Base-by-base conservation (phyloP, 768 basidiomycete species). In the Tylopilus plumbeoviolaceoides region DNA sequence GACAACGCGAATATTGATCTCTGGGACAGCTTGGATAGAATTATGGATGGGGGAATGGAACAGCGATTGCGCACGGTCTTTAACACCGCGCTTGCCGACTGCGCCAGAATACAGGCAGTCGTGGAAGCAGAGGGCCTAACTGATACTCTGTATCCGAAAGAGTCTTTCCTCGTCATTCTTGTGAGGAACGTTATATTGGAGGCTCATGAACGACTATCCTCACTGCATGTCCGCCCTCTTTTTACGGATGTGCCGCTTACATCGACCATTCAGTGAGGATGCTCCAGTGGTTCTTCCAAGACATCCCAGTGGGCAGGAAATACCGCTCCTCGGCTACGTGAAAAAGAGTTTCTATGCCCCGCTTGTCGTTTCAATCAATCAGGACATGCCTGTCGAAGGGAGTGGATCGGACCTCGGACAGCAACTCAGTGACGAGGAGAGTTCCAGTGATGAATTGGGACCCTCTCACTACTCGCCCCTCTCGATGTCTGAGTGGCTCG, bases 401-500 rank as follows among this genome's bases (percentile, higher is more conserved):
- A 8, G 14, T 25, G 20, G 1, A 5, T 31, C 45, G 3, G 45
- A 47, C 5, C 25, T 17, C 3, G 45, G 4, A 12, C 38, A 28
- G n/a, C 31, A 44, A 17, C 9, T 4, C 10, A 44, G 35, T 17
- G 30, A 40, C 5, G 47, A 28, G 18, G 42, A 53, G 1, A 17
- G n/a, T 31, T 44, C 42, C n/a, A 44, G 21, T 9, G 14, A 7
- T 8, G 30, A 20, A 31, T 44, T 38, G 2, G 51, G 39, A n/a
- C 4, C 23, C 15, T 48, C 33, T 17, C 23, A 23, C 23, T 9
- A 20, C 28, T 47, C 46, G 1, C 49, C 27, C 20, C 51, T 38
- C 15, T 48, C 55, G 2, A 25, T 48, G 47, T 56, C 55, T 7
- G 51, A 56, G 18, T 56, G 35, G 5, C 51, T 53, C 4, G 43